Conservation (phyloP, 2,329 filamentous ascomycete genomes). For the Beauveria varroae region DNA sequence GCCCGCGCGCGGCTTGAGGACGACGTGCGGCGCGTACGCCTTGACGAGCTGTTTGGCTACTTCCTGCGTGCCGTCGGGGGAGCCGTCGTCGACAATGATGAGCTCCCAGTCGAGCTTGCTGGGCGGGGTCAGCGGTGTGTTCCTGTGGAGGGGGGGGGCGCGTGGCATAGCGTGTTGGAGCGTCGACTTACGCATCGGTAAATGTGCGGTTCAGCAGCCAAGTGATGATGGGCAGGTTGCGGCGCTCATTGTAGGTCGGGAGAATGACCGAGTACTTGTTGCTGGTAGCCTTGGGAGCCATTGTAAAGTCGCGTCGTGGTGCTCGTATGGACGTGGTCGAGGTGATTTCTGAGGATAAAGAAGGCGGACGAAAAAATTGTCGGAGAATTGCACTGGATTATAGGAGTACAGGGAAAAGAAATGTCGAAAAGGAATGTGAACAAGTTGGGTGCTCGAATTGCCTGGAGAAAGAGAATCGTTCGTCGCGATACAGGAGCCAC, state of each 20-base stretch:
- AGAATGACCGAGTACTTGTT: conserved; percentile 96
- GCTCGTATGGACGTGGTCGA: background rate
- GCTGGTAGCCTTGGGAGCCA: conserved; percentile 36
- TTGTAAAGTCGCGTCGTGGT: conserved; percentile 19
- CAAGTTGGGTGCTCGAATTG: conserved; percentile 10
- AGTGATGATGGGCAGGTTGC: conserved; percentile 90
- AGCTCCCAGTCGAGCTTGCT: conserved; percentile 96
- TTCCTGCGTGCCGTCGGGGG: conserved; percentile 88
- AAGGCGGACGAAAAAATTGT: background rate
- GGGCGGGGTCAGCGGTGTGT: background rate
- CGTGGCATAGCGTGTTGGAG: background rate
- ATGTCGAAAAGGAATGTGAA: conserved; percentile 1
- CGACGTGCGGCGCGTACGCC: conserved; percentile 71
- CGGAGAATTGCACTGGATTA: background rate
- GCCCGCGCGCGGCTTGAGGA: conserved; percentile 81
- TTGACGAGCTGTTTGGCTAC: conserved; percentile 86
- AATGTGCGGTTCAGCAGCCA: conserved; percentile 94
- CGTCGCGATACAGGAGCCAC: background rate
- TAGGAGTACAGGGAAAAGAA: background rate
- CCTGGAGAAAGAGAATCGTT: background rate
- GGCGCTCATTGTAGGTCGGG: conserved; percentile 97
- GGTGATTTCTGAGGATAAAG: background rate
- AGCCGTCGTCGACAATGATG: conserved; percentile 96
- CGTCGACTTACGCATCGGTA: conserved; percentile 62
- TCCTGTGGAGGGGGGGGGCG: background rate